Percentiles rank a stretch among this genome's conserved stretches.
These are phyloP conservation scores for Gracilaria vermiculophylla DNA, from an alignment of 23 red algal species.

Conservation along the genomic window DNA sequence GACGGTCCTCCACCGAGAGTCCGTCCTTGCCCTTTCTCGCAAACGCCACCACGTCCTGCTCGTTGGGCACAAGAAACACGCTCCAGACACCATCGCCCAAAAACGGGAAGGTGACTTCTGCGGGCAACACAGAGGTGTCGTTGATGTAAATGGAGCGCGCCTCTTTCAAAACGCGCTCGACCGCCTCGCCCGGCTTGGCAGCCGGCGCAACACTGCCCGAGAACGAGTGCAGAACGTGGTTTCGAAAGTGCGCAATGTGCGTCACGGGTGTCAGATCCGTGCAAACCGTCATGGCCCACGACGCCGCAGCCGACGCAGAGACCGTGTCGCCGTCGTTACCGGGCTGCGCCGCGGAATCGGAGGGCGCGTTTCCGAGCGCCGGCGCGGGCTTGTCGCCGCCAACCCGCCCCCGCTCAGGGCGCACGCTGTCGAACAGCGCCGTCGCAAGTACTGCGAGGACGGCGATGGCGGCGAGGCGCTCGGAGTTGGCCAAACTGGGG, in stretches of 20 bases:
- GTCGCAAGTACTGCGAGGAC: conserved; percentile 18
- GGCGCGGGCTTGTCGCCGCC: no score
- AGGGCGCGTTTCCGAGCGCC: neutral
- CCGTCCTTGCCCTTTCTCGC: neutral
- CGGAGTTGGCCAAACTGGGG: conserved; percentile 8
- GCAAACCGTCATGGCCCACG: conserved; percentile 28
- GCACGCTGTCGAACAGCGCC: conserved; percentile 10
- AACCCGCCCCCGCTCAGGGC: no score
- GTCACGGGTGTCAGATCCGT: conserved; percentile 27
- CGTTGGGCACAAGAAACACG: conserved; percentile 32
- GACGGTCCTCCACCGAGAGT: neutral
- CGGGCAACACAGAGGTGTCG: conserved; percentile 23
- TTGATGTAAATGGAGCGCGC: conserved; percentile 41
- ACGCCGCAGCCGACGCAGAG: neutral
- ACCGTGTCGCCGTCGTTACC: neutral
- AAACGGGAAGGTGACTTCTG: conserved; percentile 21
- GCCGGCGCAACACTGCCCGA: neutral
- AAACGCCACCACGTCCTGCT: conserved; percentile 38
- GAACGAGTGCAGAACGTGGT: neutral
- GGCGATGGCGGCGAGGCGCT: conserved; percentile 1
- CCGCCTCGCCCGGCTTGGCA: neutral
- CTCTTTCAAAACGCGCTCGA: conserved; percentile 28
- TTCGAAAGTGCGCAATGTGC: conserved; percentile 9
- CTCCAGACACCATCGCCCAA: conserved; percentile 16
- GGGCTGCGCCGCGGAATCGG: no score